Base-by-base conservation (phyloP, 352 stramenopile species). In the Phytopythium montanum region DNA sequence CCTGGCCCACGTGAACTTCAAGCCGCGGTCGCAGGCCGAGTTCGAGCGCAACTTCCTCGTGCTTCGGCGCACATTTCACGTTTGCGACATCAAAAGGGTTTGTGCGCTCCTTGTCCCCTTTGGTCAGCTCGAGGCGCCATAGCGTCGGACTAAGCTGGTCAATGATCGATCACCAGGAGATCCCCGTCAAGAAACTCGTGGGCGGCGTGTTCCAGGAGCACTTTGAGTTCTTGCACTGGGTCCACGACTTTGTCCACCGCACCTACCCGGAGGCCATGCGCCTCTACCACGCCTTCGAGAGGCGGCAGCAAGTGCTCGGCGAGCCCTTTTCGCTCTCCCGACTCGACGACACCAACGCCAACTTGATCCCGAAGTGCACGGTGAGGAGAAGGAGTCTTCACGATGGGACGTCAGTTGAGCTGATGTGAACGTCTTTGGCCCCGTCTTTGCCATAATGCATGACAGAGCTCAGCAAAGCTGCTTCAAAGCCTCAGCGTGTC, bases 201-300 rank as follows among this genome's bases (percentile, higher is more conserved):
- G 63, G 81, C 21, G 83, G 83, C 18, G 63, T 90, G 13, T 92
- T 92, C 56, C 83, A 92, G 33, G 83, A 90, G 58, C 83, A 92
- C 65, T 90, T 92, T 56, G 80, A 90, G 59, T 90, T 92, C 45
- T 69, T 92, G 48, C 79, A 92, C 58, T 92, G 83, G 83, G 59
- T 92, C 25, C 82, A 92, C 51, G 80, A 92, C 61, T 87, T 90
- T 59, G 79, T 86, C n/a, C 77, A 88, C 50, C 77, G 81, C 53
- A 92, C 70, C 23, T 90, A 77, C 50, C 79, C 76, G 13, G 77
- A 89, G 19, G 74, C 76, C 7, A 68, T 81, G 31, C 70, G 71
- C 38, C 81, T 73, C 36, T 85, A 86, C 44, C 60, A 80, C 26
- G 81, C 72, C 0, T 87, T 87, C 59, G 71, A 81, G 41, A 66